Conservation (phyloP, 2,329 filamentous ascomycete genomes). For the Penicillium sp. region DNA sequence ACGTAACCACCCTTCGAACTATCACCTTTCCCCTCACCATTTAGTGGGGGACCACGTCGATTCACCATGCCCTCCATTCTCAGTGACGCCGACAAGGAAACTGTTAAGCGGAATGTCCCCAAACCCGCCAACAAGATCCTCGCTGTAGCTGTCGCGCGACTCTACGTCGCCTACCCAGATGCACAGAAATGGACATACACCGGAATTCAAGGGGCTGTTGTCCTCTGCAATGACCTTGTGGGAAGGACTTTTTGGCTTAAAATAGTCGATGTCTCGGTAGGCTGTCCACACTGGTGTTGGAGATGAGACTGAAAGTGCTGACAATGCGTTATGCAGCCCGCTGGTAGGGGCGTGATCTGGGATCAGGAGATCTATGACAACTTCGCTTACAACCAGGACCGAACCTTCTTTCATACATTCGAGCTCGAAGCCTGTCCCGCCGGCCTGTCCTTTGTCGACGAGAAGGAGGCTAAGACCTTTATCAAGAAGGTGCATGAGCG, state of each 20-base stretch:
- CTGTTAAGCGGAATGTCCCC: conserved; percentile 88
- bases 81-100: conserved; percentile 91
- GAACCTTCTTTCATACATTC: conserved; percentile 96
- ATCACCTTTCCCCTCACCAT: conserved; percentile 7
- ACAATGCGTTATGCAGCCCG: conserved; percentile 52
- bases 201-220: conserved; percentile 84
- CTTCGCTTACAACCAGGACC: conserved; percentile 93
- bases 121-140: conserved; percentile 97
- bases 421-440: conserved; percentile 91
- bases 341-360: conserved; percentile 84
- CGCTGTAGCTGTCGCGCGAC: conserved; percentile 84
- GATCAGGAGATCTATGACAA: conserved; percentile 97
- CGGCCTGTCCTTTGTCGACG: conserved; percentile 87
- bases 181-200: conserved; percentile 88
- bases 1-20: conserved; percentile 7
- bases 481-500: conserved; percentile 96
- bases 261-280: conserved; percentile 90
- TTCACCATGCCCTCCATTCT: conserved; percentile 63
- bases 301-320: conserved; percentile 3
- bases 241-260: conserved; percentile 98
- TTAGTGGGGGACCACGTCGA: conserved; percentile 8
- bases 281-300: conserved; percentile 34
- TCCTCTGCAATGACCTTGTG: conserved; percentile 89
- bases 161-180: conserved; percentile 91
- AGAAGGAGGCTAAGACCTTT: conserved; percentile 96